Evolutionary conservation across 805 yeast genomes (phyloP).

Genomic region (Saccharomycopsis sp.): DNA sequence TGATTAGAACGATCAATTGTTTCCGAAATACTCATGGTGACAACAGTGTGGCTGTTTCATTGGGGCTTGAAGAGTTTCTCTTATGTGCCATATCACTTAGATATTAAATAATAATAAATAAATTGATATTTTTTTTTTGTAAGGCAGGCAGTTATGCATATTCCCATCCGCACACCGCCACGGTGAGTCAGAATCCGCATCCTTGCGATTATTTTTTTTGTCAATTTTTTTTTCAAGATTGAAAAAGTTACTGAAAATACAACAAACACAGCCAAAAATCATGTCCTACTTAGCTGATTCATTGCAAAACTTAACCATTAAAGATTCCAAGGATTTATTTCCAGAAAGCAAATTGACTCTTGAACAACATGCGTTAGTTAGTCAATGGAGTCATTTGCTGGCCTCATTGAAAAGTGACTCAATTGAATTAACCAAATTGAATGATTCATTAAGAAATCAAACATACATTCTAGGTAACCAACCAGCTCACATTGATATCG

Average conservation of each 20-base stretch:
- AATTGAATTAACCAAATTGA: conserved; percentile 37
- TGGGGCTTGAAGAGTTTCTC: conserved; percentile 1
- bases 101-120: background rate
- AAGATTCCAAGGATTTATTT: conserved; percentile 15
- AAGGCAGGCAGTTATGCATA: background rate
- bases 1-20: conserved; percentile 9
- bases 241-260: too few species aligned
- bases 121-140: background rate
- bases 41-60: background rate
- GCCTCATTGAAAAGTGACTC: conserved; percentile 9
- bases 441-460: conserved; percentile 57
- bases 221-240: too few species aligned
- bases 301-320: conserved; percentile 13
- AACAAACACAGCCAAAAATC: background rate
- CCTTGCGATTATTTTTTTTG: background rate
- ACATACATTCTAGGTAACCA: conserved; percentile 66
- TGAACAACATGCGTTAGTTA: conserved; percentile 20
- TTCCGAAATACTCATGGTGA: background rate
- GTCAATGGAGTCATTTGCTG: conserved; percentile 18
- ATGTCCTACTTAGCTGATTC: conserved; percentile 1
- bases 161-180: background rate
- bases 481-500: conserved; percentile 65
- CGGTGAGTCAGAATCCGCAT: background rate
- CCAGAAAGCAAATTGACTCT: conserved; percentile 13
- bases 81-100: background rate